Conservation (phyloP, 805 yeast species). For the Metschnikowia noctiluminum region DNA sequence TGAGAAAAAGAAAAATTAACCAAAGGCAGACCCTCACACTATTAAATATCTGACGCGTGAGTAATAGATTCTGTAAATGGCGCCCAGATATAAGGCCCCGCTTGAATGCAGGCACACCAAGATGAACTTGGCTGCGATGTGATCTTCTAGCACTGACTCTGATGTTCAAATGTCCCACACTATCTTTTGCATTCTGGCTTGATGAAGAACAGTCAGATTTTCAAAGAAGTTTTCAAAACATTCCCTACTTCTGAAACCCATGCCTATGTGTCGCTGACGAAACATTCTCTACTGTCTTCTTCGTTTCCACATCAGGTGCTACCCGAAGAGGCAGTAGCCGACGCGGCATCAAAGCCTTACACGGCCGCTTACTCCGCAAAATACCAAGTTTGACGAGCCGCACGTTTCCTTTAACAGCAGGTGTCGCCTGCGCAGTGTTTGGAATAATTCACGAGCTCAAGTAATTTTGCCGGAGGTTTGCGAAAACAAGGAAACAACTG, state of each 20-base stretch:
- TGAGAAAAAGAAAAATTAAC: too few species aligned
- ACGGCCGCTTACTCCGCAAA: conserved; percentile 1
- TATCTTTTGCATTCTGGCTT: neutral
- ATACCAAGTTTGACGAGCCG: neutral
- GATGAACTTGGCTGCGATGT: too few species aligned
- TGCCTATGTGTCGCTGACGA: neutral
- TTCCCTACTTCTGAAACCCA: neutral
- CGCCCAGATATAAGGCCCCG: neutral
- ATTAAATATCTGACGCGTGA: neutral
- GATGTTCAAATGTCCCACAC: too few species aligned
- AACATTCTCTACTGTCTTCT: neutral
- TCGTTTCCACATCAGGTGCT: neutral
- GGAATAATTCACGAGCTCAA: too few species aligned
- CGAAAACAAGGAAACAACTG: too few species aligned
- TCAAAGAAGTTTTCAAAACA: too few species aligned
- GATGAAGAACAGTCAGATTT: too few species aligned
- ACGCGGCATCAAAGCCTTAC: conserved; percentile 2
- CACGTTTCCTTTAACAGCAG: conserved; percentile 1
- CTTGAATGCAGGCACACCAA: neutral
- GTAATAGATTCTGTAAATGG: neutral
- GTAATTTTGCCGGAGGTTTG: too few species aligned
- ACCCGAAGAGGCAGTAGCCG: conserved; percentile 10
- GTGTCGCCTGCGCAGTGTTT: neutral
- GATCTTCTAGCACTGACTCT: neutral
- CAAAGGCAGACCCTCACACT: too few species aligned